phyloP scores from a whole-genome alignment of 768 basidiomycete genomes.

The Suillus occidentalis region DNA sequence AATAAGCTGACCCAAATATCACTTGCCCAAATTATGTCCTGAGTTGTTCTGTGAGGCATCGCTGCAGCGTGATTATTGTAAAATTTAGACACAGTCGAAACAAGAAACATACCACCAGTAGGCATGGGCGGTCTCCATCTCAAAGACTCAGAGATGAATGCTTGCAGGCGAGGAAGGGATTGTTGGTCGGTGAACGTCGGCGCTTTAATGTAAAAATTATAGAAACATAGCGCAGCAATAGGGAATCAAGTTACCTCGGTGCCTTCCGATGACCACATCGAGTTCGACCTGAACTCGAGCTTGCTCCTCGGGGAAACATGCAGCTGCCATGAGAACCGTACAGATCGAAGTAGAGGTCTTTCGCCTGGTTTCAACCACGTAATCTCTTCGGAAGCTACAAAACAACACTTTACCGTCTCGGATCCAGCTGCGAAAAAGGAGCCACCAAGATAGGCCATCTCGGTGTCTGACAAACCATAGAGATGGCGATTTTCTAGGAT shows the following conservation, averaged over 20 bases:
- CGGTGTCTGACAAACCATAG: background rate
- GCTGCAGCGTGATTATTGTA: background rate
- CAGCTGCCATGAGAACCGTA: background rate
- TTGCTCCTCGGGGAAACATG: background rate
- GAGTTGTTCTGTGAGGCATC: background rate
- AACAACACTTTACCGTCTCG: background rate
- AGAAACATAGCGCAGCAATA: background rate
- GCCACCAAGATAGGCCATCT: background rate
- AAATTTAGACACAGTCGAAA: background rate
- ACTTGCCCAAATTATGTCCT: background rate
- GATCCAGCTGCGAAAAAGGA: background rate
- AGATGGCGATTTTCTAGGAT: background rate
- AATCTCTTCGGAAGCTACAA: background rate
- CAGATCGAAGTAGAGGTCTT: background rate
- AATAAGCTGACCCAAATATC: background rate
- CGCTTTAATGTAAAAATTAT: background rate
- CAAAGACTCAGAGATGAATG: background rate
- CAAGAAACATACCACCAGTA: background rate
- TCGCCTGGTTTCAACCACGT: background rate
- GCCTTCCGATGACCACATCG: background rate
- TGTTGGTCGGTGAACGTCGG: background rate
- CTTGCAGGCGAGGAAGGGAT: background rate
- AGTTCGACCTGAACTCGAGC: background rate
- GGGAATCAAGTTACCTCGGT: background rate
- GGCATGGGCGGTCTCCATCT: background rate